Conservation (phyloP, 495 filamentous ascomycete species). For the Penicillium pulvis region DNA sequence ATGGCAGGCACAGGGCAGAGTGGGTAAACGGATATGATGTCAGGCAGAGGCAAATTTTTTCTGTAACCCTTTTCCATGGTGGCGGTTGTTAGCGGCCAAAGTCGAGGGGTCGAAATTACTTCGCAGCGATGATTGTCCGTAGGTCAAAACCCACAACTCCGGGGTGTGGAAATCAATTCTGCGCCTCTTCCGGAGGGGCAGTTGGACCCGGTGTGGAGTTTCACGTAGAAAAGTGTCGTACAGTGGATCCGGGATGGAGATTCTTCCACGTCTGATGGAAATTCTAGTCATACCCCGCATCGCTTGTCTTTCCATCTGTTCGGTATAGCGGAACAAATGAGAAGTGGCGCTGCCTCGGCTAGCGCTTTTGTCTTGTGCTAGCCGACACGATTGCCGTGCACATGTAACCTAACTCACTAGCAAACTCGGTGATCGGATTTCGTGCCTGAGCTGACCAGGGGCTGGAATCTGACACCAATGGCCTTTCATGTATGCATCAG, state of each 20-base stretch:
- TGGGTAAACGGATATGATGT: not conserved
- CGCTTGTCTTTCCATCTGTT: not conserved
- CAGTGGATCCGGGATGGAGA: not conserved
- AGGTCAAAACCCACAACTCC: too few relatives aligned
- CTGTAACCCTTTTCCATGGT: not conserved
- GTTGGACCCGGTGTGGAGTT: not conserved
- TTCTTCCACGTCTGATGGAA: not conserved
- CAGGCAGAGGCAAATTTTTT: not conserved
- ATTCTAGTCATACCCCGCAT: not conserved
- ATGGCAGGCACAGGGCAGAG: not conserved
- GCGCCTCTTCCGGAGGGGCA: not conserved
- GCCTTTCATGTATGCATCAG: constrained; percentile 6
- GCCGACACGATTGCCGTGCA: not conserved
- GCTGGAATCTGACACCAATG: not conserved
- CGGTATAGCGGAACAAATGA: not conserved
- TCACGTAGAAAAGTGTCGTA: not conserved
- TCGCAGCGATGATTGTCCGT: too few relatives aligned
- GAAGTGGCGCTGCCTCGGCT: not conserved
- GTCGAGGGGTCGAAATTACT: too few relatives aligned
- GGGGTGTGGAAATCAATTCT: not conserved
- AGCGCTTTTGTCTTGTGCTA: not conserved
- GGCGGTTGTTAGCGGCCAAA: too few relatives aligned
- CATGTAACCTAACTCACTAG: not conserved
- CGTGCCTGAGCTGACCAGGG: not conserved
- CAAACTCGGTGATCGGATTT: not conserved